A percentile compares a stretch with the other conserved stretches of the same genome.
These are phyloP conservation scores for Tylopilus sp. DNA, from an alignment of 768 basidiomycete genomes.

Conservation along the genomic window DNA sequence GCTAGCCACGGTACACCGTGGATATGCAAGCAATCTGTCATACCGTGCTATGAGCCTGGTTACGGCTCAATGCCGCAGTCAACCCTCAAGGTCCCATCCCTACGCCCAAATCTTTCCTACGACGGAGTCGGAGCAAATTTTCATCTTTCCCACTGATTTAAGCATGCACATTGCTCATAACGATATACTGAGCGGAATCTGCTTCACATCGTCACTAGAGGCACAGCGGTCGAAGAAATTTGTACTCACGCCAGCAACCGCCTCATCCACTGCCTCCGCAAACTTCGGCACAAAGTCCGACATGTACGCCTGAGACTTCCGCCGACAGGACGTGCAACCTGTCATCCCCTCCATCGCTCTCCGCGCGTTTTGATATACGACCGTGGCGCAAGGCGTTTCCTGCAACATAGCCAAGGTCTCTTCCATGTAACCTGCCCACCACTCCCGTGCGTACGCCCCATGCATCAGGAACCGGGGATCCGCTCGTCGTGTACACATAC, in stretches of 20 bases:
- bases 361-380: slow-evolving; percentile 12
- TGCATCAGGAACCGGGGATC: slow-evolving; percentile 26
- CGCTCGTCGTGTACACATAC: slow-evolving; percentile 19
- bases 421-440: slow-evolving; percentile 34
- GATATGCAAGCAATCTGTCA: background rate
- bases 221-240: background rate
- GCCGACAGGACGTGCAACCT: slow-evolving; percentile 20
- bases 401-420: slow-evolving; percentile 17
- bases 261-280: slow-evolving; percentile 19
- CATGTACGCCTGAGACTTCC: slow-evolving; percentile 16
- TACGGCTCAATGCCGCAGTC: too few relatives aligned
- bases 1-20: background rate
- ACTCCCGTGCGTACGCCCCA: slow-evolving; percentile 25
- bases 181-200: slow-evolving; percentile 22
- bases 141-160: background rate
- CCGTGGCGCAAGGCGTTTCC: slow-evolving; percentile 23
- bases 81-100: too few relatives aligned
- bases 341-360: slow-evolving; percentile 18
- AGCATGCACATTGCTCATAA: slow-evolving; percentile 7
- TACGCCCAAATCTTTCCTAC: too few relatives aligned
- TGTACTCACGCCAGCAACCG: slow-evolving; percentile 18
- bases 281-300: slow-evolving; percentile 24
- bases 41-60: background rate
- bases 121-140: background rate
- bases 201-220: background rate